Percentiles rank a stretch among this genome's conserved stretches.
phyloP scores from a whole-genome alignment of 176 grass and related monocot genomes.

The Elaeis guineensis region DNA sequence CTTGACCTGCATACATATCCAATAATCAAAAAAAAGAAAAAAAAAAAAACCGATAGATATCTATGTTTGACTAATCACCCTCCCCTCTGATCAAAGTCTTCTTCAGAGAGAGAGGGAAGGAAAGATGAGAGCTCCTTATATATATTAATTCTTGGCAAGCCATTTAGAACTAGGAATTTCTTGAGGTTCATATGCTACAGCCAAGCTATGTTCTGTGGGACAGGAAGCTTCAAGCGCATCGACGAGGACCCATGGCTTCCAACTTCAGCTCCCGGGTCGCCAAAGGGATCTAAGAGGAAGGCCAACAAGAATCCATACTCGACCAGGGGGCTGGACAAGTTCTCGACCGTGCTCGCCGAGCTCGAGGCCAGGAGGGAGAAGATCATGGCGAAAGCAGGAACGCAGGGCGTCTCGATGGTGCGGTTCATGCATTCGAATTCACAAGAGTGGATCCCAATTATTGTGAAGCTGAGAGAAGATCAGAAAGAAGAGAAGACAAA shows the following conservation, averaged over 20 bases:
- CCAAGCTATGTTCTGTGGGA: constrained; percentile 17
- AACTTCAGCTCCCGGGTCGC: neutral
- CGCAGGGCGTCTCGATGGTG: constrained; percentile 8
- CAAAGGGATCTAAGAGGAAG: neutral
- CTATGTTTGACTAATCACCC: no score
- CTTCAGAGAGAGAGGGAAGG: no score
- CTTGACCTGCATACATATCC: no score
- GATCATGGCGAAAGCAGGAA: constrained; percentile 4
- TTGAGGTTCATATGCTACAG: no score
- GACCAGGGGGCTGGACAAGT: constrained; percentile 12
- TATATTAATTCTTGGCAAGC: no score
- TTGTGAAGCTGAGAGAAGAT: neutral
- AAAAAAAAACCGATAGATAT: no score
- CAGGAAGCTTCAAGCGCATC: constrained; percentile 12
- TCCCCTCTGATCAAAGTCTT: no score
- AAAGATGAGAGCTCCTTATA: no score
- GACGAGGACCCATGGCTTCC: neutral
- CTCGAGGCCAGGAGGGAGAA: constrained; percentile 11
- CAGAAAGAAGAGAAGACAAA: neutral
- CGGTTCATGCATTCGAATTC: constrained; percentile 11
- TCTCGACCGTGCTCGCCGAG: constrained; percentile 9
- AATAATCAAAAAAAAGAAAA: no score
- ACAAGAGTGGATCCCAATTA: constrained; percentile 16
- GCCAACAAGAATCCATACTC: constrained; percentile 20
- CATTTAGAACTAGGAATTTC: no score